These are phyloP conservation scores for Hordeum pubiflorum DNA, from an alignment of 202 grass and related monocot species.

Conservation along the genomic window DNA sequence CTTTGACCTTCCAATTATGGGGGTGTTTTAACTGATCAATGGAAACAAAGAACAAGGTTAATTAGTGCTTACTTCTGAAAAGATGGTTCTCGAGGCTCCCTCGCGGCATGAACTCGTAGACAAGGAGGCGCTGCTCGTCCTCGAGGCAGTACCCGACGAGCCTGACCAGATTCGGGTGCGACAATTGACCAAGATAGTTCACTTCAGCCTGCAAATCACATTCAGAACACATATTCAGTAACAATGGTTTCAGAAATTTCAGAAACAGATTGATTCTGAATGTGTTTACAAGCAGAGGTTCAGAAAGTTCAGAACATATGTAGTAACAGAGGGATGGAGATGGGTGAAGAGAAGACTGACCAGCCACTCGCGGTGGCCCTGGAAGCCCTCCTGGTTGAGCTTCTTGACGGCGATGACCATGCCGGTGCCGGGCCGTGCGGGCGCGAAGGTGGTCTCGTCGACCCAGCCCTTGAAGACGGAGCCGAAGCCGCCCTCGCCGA, in stretches of 20 bases:
- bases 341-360: slow-evolving; percentile 1
- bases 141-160: slow-evolving; percentile 61
- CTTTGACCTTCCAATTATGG: too few species aligned
- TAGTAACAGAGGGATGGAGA: too few species aligned
- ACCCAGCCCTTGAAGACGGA: slow-evolving; percentile 92
- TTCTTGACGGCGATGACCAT: slow-evolving; percentile 84
- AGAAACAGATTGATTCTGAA: not conserved
- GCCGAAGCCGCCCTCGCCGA: slow-evolving; percentile 78
- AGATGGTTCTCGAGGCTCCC: slow-evolving; percentile 80
- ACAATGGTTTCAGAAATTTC: not conserved
- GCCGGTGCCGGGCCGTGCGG: slow-evolving; percentile 52
- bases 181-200: slow-evolving; percentile 56
- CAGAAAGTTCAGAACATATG: not conserved
- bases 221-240: not conserved
- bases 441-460: slow-evolving; percentile 53
- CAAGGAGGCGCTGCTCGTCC: slow-evolving; percentile 57
- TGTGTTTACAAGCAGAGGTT: not conserved
- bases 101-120: slow-evolving; percentile 69
- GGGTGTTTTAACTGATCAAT: too few species aligned
- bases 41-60: too few species aligned
- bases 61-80: slow-evolving; percentile 38
- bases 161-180: slow-evolving; percentile 53
- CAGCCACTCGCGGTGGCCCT: slow-evolving; percentile 81
- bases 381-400: slow-evolving; percentile 68
- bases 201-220: slow-evolving; percentile 49